These are phyloP conservation scores for Calonectria pseudoreteaudii DNA, from an alignment of 2,329 filamentous ascomycete species.

Conservation along the genomic window DNA sequence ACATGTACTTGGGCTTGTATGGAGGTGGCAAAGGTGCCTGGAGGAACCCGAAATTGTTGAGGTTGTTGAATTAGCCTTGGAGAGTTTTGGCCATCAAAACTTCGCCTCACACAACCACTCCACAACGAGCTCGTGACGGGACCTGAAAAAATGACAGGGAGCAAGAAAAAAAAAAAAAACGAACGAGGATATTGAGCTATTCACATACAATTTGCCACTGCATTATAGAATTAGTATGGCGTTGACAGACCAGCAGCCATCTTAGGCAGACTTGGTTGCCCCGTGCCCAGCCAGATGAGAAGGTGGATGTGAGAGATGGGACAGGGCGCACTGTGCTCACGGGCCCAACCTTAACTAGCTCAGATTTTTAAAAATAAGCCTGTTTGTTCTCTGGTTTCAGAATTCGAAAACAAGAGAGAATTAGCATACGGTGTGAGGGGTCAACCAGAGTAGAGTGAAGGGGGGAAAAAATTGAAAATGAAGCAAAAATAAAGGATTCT, in stretches of 20 bases:
- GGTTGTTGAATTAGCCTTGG: background rate
- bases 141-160: background rate
- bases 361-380: background rate
- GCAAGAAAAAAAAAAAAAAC: too few species aligned
- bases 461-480: background rate
- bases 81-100: background rate
- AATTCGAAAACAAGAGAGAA: background rate
- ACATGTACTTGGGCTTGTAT: background rate
- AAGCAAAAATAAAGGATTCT: conserved; percentile 30
- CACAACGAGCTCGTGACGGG: background rate
- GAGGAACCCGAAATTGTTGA: background rate
- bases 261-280: background rate
- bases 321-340: background rate
- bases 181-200: background rate
- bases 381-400: background rate
- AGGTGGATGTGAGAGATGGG: background rate
- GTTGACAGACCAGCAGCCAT: background rate
- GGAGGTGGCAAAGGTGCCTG: background rate
- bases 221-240: background rate
- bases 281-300: too few species aligned
- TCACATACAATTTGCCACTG: background rate
- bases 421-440: background rate
- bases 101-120: background rate
- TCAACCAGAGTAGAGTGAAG: too few species aligned
- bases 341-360: background rate